Percentiles rank a stretch among this genome's conserved stretches.
phyloP scores from a whole-genome alignment of 306 rosid species.

The Fagus sylvatica region DNA sequence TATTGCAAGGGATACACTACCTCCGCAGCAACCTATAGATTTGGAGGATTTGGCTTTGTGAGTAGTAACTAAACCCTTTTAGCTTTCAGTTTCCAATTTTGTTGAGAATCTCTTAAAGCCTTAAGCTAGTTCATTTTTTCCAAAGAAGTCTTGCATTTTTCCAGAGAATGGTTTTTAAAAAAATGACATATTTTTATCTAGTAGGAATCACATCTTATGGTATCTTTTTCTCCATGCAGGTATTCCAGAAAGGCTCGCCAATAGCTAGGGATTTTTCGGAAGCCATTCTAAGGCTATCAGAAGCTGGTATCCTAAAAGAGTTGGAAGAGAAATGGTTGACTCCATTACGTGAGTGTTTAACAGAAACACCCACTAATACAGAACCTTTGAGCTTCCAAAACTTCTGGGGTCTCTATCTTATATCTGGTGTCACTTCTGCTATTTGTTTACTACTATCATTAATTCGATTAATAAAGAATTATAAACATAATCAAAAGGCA shows the following conservation, averaged over 20 bases:
- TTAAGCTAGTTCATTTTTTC: too few species aligned
- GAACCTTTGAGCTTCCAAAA: constrained; percentile 20
- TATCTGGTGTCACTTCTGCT: constrained; percentile 22
- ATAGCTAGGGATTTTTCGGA: constrained; percentile 35
- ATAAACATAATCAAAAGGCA: background rate
- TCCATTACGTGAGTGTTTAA: background rate
- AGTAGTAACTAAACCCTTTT: constrained; percentile 2
- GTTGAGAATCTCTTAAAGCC: too few species aligned
- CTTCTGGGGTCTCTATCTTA: constrained; percentile 31
- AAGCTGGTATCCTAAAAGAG: constrained; percentile 15
- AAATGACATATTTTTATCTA: background rate
- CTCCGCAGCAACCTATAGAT: constrained; percentile 13
- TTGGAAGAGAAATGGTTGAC: constrained; percentile 24
- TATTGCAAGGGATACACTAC: constrained; percentile 24
- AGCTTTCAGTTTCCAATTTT: background rate
- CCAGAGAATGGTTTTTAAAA: too few species aligned
- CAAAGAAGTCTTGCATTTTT: too few species aligned
- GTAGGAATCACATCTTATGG: background rate
- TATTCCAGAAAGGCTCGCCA: constrained; percentile 45
- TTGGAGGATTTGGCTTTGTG: constrained; percentile 47
- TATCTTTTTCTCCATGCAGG: constrained; percentile 25
- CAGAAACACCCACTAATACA: background rate
- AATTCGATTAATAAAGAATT: background rate
- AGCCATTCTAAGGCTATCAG: constrained; percentile 26
- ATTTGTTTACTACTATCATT: constrained; percentile 19